Evolutionary conservation across 371 early-diverging fungal species (phyloP), one percentile per base, ranked within the genome.

Genomic region (Entomophthora muscae): DNA sequence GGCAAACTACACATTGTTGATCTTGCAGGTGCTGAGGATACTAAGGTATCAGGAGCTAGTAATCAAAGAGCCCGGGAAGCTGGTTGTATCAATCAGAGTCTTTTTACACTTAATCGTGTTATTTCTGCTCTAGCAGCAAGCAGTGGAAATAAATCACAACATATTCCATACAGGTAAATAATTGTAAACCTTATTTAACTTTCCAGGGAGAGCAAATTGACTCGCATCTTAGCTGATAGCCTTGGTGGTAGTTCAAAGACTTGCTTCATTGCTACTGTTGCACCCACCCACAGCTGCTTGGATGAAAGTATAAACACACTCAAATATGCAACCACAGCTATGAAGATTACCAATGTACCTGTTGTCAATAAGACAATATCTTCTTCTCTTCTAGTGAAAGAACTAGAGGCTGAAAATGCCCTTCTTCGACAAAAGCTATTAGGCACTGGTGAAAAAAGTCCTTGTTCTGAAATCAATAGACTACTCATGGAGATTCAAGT

Each of bases 1-100:
- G 98, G 99, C 52, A 91, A 91, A 64, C 74, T 99, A 31, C 89
- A 92, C 67, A 79, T 99, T 60, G 98, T 99, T 1, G 99, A 99
- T 74, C 68, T 99, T 59, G 99, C 99, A 2, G 99, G 99, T 1
- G 90, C 91, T 24, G 99, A 99, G 68, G 90, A 95, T 70, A 84
- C 95, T 62, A 82, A 82, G 3, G 82, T 86, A 27, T 90, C 95
- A 1, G 93, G 95, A 1, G 96, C 95, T 0, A 90, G 90, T 68
- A 82, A 88, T 30, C 69, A 73, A 2, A 76, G 93, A 24, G 91
- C 93, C 17, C 81, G 86, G 61, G 99, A 99, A 71, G 92, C 95
- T 7, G 91, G 91, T 32, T 77, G 77, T 66, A 89, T 98, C 74
- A 93, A 94, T 68, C 82, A 88, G 66, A 88, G 91, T 66, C 75